Evolutionary conservation across 805 yeast species (phyloP).

Genomic region (Suhomyces emberorum): DNA sequence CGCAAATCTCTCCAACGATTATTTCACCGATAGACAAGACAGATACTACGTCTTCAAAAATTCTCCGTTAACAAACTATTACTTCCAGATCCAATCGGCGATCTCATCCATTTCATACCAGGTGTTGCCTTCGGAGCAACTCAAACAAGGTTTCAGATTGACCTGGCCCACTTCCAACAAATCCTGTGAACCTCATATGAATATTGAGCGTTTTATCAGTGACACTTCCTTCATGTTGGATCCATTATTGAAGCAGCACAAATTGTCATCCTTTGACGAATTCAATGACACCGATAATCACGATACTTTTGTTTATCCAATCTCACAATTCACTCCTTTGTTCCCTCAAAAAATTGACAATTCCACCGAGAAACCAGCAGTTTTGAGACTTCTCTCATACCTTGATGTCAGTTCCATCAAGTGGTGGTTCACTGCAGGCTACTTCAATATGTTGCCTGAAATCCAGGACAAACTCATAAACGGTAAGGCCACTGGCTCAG

Average conservation of each 20-base stretch:
- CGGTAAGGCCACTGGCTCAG: constrained; percentile 59
- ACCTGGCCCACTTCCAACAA: constrained; percentile 72
- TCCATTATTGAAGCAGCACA: constrained; percentile 53
- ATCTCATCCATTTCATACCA: constrained; percentile 70
- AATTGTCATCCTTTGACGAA: constrained; percentile 28
- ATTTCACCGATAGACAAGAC: constrained; percentile 93
- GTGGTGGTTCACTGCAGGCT: constrained; percentile 95
- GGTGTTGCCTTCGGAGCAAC: constrained; percentile 43
- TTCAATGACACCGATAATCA: constrained; percentile 32
- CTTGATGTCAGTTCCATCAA: constrained; percentile 51
- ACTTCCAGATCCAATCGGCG: constrained; percentile 64
- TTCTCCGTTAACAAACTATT: constrained; percentile 62
- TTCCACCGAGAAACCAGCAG: constrained; percentile 80
- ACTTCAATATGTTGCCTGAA: constrained; percentile 84
- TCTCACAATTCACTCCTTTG: constrained; percentile 87
- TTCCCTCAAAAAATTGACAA: constrained; percentile 50
- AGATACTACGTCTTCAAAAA: constrained; percentile 75
- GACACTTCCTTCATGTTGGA: constrained; percentile 56
- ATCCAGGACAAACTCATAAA: constrained; percentile 57
- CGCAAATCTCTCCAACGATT: constrained; percentile 88
- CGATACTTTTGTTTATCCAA: constrained; percentile 78
- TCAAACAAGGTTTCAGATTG: constrained; percentile 50
- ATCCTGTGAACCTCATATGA: constrained; percentile 63
- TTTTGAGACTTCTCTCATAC: constrained; percentile 58
- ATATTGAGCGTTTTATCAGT: constrained; percentile 47